Percentiles rank a stretch among this genome's conserved stretches.
phyloP scores from a whole-genome alignment of 345 rosid genomes.

The Citrus hindsii region DNA sequence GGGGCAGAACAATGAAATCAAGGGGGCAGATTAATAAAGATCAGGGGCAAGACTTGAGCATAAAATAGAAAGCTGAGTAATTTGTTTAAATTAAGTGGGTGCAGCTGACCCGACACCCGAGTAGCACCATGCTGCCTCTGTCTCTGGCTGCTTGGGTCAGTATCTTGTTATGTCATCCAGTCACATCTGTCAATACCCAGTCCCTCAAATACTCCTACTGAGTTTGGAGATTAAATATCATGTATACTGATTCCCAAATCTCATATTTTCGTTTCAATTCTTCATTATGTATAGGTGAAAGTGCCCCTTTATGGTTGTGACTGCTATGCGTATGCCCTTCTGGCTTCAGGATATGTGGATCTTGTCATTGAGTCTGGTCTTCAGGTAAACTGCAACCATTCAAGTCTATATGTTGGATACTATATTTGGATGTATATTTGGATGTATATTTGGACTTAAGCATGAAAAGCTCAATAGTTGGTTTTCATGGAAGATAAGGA shows the following conservation, averaged over 20 bases:
- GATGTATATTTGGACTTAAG: not conserved
- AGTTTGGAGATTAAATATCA: not conserved
- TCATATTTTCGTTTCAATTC: not conserved
- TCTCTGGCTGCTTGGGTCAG: too few relatives aligned
- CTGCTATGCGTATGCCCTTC: constrained; percentile 94
- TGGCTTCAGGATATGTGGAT: constrained; percentile 96
- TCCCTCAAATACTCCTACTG: not conserved
- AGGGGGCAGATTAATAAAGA: too few relatives aligned
- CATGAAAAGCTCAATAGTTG: not conserved
- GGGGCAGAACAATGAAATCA: too few relatives aligned
- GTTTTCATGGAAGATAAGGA: not conserved
- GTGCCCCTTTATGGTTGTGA: constrained; percentile 94
- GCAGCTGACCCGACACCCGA: too few relatives aligned
- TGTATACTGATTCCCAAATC: not conserved
- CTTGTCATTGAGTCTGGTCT: constrained; percentile 92
- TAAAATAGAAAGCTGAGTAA: too few relatives aligned
- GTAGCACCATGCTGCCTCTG: too few relatives aligned
- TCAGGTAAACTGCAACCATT: constrained; percentile 43
- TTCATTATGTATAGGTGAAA: constrained; percentile 56
- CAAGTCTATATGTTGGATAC: not conserved
- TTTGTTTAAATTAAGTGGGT: too few relatives aligned
- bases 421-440: not conserved
- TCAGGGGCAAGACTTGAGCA: too few relatives aligned
- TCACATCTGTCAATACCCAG: not conserved
- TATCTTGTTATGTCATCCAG: not conserved